These are phyloP conservation scores for Pseudozyma thailandica DNA, from an alignment of 1,284 basidiomycete genomes.

Conservation along the genomic window DNA sequence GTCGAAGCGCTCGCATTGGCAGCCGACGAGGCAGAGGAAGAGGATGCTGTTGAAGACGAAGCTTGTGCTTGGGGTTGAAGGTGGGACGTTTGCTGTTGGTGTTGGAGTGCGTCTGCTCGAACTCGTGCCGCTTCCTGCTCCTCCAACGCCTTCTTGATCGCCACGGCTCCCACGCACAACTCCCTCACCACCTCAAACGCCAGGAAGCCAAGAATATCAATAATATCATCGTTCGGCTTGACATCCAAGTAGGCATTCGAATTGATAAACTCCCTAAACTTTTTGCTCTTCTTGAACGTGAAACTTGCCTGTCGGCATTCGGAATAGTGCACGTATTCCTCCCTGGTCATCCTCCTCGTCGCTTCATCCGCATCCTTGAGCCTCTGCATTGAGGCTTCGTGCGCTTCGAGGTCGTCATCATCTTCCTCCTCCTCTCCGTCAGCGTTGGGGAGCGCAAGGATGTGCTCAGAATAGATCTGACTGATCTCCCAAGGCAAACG, in stretches of 20 bases:
- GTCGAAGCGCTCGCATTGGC: background rate
- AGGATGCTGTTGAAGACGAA: background rate
- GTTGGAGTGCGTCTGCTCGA: slow-evolving; percentile 11
- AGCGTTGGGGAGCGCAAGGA: slow-evolving; percentile 74
- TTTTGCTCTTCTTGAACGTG: slow-evolving; percentile 87
- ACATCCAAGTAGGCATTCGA: slow-evolving; percentile 88
- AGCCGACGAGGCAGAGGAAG: background rate
- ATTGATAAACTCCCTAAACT: slow-evolving; percentile 94
- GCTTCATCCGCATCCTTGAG: slow-evolving; percentile 86
- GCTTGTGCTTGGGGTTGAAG: slow-evolving; percentile 3
- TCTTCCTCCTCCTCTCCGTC: slow-evolving; percentile 88
- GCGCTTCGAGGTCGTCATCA: slow-evolving; percentile 91
- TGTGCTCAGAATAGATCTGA: slow-evolving; percentile 78
- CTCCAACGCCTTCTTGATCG: slow-evolving; percentile 55
- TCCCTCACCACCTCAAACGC: slow-evolving; percentile 97
- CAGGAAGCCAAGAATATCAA: slow-evolving; percentile 95
- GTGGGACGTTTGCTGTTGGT: too few relatives aligned
- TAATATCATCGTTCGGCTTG: slow-evolving; percentile 91
- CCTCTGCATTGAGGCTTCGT: slow-evolving; percentile 89
- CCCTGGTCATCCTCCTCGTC: slow-evolving; percentile 92
- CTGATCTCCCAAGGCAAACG: slow-evolving; percentile 96
- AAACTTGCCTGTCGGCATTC: slow-evolving; percentile 97
- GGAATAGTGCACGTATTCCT: slow-evolving; percentile 96
- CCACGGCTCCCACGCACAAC: slow-evolving; percentile 75
- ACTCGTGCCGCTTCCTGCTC: slow-evolving; percentile 32